These are phyloP conservation scores for Senna siamea DNA, from an alignment of 306 rosid species.

Conservation along the genomic window DNA sequence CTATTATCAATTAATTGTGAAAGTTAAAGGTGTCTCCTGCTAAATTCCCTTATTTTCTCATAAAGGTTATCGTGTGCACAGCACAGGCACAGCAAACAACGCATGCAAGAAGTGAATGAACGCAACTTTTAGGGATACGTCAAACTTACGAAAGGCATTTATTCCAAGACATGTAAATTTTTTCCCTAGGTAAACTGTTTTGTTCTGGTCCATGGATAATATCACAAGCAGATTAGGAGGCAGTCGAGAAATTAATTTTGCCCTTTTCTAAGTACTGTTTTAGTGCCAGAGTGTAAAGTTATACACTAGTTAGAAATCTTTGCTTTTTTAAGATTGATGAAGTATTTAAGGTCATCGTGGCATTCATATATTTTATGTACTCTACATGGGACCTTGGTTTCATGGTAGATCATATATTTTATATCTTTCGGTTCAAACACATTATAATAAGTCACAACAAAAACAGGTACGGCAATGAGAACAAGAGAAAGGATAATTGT, in stretches of 20 bases:
- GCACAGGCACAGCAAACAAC: background rate
- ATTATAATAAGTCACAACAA: background rate
- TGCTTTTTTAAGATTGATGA: background rate
- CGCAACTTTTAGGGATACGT: background rate
- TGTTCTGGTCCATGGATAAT: background rate
- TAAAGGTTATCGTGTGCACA: background rate
- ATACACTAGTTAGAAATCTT: background rate
- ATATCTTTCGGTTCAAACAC: background rate
- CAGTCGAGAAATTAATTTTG: background rate
- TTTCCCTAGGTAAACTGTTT: background rate
- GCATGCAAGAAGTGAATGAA: background rate
- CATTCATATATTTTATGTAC: conserved; percentile 10
- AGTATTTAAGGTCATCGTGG: background rate
- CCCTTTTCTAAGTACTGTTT: background rate
- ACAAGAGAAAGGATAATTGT: background rate
- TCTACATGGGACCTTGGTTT: background rate
- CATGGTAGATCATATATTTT: background rate
- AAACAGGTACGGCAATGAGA: background rate
- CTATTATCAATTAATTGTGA: background rate
- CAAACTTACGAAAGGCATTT: background rate
- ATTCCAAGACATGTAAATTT: background rate
- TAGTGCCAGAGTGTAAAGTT: background rate
- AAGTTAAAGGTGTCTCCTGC: background rate
- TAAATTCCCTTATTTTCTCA: background rate
- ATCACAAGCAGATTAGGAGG: conserved; percentile 21